Percentiles rank a stretch among this genome's conserved stretches.
These are phyloP conservation scores for Ricinus communis DNA, from an alignment of 345 rosid genomes.

Conservation along the genomic window DNA sequence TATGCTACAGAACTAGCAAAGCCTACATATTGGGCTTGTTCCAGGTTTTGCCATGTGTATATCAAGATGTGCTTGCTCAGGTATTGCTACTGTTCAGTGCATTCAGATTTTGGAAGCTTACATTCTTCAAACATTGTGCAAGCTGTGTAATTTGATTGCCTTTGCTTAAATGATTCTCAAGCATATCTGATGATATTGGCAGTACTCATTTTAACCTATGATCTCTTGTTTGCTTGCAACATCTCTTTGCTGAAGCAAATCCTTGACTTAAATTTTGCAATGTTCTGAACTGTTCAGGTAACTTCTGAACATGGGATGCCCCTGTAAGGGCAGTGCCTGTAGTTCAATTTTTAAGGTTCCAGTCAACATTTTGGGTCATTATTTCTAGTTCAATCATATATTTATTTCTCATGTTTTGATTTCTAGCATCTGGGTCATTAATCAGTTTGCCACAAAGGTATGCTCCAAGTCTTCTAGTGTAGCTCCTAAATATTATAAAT, in stretches of 20 bases:
- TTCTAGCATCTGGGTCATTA: background rate
- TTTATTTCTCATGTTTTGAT: too few relatives aligned
- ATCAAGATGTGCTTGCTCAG: background rate
- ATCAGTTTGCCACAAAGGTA: background rate
- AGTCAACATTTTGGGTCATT: background rate
- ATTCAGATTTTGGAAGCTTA: background rate
- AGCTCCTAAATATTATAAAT: too few relatives aligned
- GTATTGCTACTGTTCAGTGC: background rate
- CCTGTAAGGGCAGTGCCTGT: background rate
- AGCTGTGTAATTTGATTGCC: background rate
- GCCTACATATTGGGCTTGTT: background rate
- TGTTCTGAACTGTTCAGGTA: background rate
- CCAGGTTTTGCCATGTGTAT: background rate
- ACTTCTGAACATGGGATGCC: background rate
- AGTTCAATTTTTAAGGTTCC: background rate
- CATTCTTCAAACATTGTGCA: background rate
- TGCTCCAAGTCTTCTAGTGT: background rate
- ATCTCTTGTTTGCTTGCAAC: background rate
- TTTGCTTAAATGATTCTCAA: background rate
- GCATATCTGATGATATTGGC: background rate
- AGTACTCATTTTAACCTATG: background rate
- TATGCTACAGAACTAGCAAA: background rate
- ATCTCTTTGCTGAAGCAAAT: background rate
- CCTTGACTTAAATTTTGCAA: background rate
- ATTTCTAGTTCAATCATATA: background rate